Base-by-base conservation (phyloP, 2,329 filamentous ascomycete genomes). In the Zarea fungicola region DNA sequence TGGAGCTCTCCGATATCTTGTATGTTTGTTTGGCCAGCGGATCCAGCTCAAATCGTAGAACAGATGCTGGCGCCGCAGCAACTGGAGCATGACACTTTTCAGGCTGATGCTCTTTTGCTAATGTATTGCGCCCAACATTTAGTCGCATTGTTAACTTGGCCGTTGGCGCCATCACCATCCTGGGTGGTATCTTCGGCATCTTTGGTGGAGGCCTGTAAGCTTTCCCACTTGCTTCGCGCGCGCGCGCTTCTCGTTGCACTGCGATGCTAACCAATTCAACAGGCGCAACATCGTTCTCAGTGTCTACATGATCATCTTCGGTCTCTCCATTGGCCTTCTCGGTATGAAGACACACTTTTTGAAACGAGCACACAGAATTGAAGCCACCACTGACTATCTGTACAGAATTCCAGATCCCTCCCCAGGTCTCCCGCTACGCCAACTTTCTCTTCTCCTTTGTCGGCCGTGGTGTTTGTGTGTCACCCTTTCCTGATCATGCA, bases 371-470 rank as follows among this genome's bases (percentile, higher is more conserved):
- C 21, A 13, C 32, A 16, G n/a, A 42, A 5, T 6, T 6, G 28
- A 28, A 16, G 34, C 21, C 37, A 25, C 36, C 34, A 32, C 60
- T 66, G 54, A 66, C 56, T 48, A 29, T 10, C 31, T 29, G 21
- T 10, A 29, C 60, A 77, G 93, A 99, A 71, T 95, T 97, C 74
- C 87, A 96, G 70, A 92, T 96, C 60, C 92, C 93, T 43, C 89
- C 91, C 52, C 91, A 96, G 67, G 78, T 96, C 48, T 86, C 90
- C 51, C 85, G 89, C 72, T 96, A 97, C 75, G 92, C 90, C 48
- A 95, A 89, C 10, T 99, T 99, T 77, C 84, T 97, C 70, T 97
- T 97, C 77, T 95, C 89, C 50, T 97, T 99, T 78, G 73, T 97
- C 59, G 93, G 93, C 54, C 90, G 93, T 65, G 93, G 93, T 70